phyloP scores from a whole-genome alignment of 2,329 filamentous ascomycete genomes.

The Penicillium palitans region DNA sequence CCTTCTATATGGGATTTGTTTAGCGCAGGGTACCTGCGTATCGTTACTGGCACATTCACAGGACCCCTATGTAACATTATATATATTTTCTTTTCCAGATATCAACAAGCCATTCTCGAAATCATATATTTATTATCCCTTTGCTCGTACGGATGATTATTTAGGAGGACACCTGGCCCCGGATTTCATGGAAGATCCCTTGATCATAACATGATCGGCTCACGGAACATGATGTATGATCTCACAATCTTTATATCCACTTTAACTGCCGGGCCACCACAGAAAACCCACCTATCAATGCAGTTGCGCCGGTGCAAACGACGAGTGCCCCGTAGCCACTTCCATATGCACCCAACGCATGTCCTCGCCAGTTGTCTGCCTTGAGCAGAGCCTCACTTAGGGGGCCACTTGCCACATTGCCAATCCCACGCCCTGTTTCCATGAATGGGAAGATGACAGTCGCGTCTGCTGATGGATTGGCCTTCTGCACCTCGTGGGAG shows the following conservation, averaged over 20 bases:
- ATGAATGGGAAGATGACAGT: slow-evolving; percentile 27
- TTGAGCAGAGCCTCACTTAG: slow-evolving; percentile 24
- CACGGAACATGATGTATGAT: background rate
- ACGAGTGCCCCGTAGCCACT: slow-evolving; percentile 23
- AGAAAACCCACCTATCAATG: slow-evolving; percentile 20
- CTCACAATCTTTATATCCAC: slow-evolving; percentile 11
- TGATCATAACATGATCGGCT: background rate
- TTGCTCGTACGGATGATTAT: background rate
- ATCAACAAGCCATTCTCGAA: background rate
- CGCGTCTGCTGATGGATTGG: slow-evolving; percentile 18
- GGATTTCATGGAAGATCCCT: too few species aligned
- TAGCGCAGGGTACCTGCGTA: background rate
- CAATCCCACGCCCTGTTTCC: slow-evolving; percentile 24
- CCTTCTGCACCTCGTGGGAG: slow-evolving; percentile 18
- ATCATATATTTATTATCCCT: background rate
- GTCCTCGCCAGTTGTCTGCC: slow-evolving; percentile 14
- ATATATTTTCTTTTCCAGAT: background rate
- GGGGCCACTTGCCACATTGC: slow-evolving; percentile 24
- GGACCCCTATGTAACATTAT: background rate
- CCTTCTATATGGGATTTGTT: background rate
- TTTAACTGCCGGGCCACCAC: slow-evolving; percentile 17
- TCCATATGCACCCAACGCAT: slow-evolving; percentile 19
- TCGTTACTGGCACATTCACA: background rate
- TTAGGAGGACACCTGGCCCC: background rate
- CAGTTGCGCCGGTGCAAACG: slow-evolving; percentile 23